These are phyloP conservation scores for Hermanozyma aechmeae DNA, from an alignment of 805 yeast species.

Conservation along the genomic window DNA sequence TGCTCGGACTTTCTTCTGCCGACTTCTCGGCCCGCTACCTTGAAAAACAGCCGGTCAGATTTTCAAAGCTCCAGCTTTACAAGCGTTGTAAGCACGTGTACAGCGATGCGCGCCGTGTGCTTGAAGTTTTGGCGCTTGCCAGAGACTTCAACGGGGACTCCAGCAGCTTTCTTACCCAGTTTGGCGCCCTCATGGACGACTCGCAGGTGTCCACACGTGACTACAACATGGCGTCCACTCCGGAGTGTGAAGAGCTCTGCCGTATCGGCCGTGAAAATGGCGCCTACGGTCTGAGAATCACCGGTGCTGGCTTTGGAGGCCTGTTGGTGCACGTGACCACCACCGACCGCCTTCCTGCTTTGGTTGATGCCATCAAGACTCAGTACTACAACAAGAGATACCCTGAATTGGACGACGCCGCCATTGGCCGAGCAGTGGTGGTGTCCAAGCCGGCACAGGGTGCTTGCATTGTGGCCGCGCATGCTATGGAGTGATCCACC, in stretches of 20 bases:
- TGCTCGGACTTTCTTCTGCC: conserved; percentile 31
- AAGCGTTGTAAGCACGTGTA: conserved; percentile 56
- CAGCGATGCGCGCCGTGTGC: conserved; percentile 51
- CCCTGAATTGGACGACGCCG: conserved; percentile 38
- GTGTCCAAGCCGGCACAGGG: conserved; percentile 51
- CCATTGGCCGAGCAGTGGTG: conserved; percentile 42
- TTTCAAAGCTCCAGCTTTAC: conserved; percentile 44
- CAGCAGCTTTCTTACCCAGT: conserved; percentile 25
- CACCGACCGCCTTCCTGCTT: conserved; percentile 25
- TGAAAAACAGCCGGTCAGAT: conserved; percentile 46
- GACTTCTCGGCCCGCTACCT: conserved; percentile 39
- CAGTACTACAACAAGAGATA: conserved; percentile 41
- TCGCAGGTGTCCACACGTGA: conserved; percentile 46
- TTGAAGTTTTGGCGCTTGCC: conserved; percentile 38
- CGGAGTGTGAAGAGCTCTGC: conserved; percentile 45
- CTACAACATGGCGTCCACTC: conserved; percentile 46
- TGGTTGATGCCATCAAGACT: conserved; percentile 35
- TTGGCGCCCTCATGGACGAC: conserved; percentile 50
- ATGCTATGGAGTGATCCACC: too few species aligned
- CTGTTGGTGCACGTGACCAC: conserved; percentile 57
- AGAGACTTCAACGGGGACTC: conserved; percentile 12
- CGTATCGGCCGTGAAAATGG: conserved; percentile 46
- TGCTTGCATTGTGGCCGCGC: conserved; percentile 25
- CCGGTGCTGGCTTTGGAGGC: conserved; percentile 80
- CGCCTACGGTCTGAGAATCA: conserved; percentile 57